phyloP scores from a whole-genome alignment of 139 green algal species.

The Volvox reticuliferus region DNA sequence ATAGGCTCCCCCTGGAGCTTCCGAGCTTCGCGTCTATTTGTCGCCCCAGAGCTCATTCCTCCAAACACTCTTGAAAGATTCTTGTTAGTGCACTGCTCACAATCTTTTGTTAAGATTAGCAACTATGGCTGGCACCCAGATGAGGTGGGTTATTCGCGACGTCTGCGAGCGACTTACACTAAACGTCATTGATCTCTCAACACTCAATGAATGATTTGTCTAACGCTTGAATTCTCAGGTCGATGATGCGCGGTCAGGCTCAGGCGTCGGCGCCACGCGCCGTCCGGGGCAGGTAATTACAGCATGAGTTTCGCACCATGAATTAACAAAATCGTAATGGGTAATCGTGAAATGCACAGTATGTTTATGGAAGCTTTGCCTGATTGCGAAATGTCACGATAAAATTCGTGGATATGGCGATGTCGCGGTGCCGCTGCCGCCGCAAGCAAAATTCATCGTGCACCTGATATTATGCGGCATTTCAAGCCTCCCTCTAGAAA shows the following conservation, averaged over 20 bases:
- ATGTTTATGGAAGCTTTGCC: not conserved
- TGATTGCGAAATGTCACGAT: not conserved
- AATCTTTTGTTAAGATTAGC: not conserved
- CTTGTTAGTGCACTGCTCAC: not conserved
- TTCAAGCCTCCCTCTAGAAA: too few species aligned
- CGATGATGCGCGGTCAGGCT: slow-evolving; percentile 22
- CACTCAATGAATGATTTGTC: not conserved
- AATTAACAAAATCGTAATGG: too few species aligned
- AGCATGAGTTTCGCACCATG: too few species aligned
- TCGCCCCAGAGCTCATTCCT: not conserved
- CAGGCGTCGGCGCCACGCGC: slow-evolving; percentile 32
- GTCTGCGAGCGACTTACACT: not conserved
- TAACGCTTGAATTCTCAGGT: slow-evolving; percentile 6
- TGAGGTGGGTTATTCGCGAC: slow-evolving; percentile 31
- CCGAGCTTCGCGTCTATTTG: not conserved
- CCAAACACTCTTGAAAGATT: not conserved
- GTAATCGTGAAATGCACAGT: not conserved
- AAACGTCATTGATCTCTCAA: too few species aligned
- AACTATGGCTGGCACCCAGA: slow-evolving; percentile 44
- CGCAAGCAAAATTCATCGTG: not conserved
- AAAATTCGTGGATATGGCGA: slow-evolving; percentile 18
- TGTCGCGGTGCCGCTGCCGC: slow-evolving; percentile 1
- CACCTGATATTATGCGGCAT: too few species aligned
- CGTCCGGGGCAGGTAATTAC: slow-evolving; percentile 41
- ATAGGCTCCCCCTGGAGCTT: slow-evolving; percentile 16